These are phyloP conservation scores for Chloris gayana DNA, from an alignment of 176 grass and related monocot species.

Conservation along the genomic window DNA sequence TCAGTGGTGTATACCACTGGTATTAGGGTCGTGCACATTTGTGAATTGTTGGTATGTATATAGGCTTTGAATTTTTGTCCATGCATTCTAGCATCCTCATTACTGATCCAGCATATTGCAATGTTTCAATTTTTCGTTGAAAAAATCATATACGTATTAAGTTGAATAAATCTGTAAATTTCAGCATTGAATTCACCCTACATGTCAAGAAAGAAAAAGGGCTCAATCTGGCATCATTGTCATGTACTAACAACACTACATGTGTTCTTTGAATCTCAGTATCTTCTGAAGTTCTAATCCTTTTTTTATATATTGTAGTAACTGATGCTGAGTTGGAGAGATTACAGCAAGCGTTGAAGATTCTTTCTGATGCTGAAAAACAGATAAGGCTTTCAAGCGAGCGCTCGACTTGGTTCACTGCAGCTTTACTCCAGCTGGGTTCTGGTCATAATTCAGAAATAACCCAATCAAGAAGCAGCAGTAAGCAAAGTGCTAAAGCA, in stretches of 20 bases:
- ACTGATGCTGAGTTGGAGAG: constrained; percentile 93
- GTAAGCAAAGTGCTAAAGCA: constrained; percentile 64
- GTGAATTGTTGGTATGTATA: neutral
- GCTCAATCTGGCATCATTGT: neutral
- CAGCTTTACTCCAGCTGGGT: constrained; percentile 93
- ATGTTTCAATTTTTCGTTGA: neutral
- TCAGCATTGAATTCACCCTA: neutral
- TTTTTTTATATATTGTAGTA: constrained; percentile 53
- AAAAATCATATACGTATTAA: neutral
- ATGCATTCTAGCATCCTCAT: neutral
- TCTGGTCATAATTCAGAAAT: constrained; percentile 75
- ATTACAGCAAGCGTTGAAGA: constrained; percentile 90
- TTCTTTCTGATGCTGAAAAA: constrained; percentile 97
- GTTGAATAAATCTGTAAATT: neutral
- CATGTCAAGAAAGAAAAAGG: neutral
- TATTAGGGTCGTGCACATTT: neutral
- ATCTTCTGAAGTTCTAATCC: constrained; percentile 18
- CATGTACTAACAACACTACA: neutral
- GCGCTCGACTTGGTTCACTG: constrained; percentile 96
- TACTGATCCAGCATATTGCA: neutral
- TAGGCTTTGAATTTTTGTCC: neutral
- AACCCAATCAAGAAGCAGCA: constrained; percentile 62
- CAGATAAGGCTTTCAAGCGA: constrained; percentile 94
- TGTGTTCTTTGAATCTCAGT: neutral
- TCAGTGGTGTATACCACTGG: neutral